Base-by-base conservation (phyloP, 345 rosid species). In the Linum usitatissimum region DNA sequence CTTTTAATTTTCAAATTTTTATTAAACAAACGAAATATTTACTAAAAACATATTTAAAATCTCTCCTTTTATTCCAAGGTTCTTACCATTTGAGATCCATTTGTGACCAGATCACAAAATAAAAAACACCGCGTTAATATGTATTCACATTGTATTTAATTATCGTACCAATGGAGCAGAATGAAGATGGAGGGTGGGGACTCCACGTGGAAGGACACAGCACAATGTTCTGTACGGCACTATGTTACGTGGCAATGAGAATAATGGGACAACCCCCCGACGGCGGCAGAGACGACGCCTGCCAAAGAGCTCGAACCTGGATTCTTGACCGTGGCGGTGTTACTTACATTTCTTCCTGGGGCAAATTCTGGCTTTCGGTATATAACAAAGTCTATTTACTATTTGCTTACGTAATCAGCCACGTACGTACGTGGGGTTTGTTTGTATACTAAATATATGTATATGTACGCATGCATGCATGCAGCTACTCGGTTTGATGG, bases 131-230 rank as follows among this genome's bases (percentile, higher is more conserved):
- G n/a, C n/a, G n/a, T n/a, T n/a, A n/a, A n/a, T n/a, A n/a, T n/a
- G n/a, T n/a, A n/a, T n/a, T n/a, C n/a, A n/a, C n/a, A n/a, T n/a
- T n/a, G n/a, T n/a, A n/a, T n/a, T n/a, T n/a, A n/a, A n/a, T n/a
- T n/a, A n/a, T n/a, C n/a, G n/a, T n/a, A n/a, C n/a, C n/a, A n/a
- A n/a, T n/a, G n/a, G n/a, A n/a, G n/a, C 9, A 56, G 59, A 56
- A 56, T 20, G 59, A 56, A 20, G 59, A 56, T 56, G 59, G 59
- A 3, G 59, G 59, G 4, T 56, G 59, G 59, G 59, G 59, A 56
- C 20, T 56, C 8, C 59, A 56, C 14, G 20, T 56, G 6, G 59
- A 56, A 15, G 21, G 30, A 20, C 5, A 20, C 5, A 56, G 59
- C 59, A 20, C 6, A 20, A 56, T 56, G 59, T 56, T 56, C 30